phyloP scores from a whole-genome alignment of 805 yeast genomes.

The Starmerella gropengiesseri region DNA sequence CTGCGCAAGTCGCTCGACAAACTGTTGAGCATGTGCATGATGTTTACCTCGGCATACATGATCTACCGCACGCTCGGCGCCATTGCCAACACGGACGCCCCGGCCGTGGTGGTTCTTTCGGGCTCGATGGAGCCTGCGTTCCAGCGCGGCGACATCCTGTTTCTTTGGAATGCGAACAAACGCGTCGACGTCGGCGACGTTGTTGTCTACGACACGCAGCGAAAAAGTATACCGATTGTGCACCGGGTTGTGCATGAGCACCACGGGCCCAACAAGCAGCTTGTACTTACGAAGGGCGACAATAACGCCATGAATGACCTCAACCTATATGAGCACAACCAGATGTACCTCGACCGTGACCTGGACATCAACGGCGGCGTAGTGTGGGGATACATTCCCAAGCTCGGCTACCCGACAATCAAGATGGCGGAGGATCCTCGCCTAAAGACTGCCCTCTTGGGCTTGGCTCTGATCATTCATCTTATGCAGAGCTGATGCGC shows the following conservation, averaged over 20 bases:
- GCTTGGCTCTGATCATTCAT: slow-evolving; percentile 59
- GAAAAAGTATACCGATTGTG: slow-evolving; percentile 84
- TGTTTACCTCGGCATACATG: slow-evolving; percentile 79
- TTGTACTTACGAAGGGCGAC: slow-evolving; percentile 87
- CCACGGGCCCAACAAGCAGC: slow-evolving; percentile 42
- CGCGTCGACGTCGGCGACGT: slow-evolving; percentile 73
- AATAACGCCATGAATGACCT: slow-evolving; percentile 88
- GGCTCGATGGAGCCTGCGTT: slow-evolving; percentile 99
- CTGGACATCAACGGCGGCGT: slow-evolving; percentile 69
- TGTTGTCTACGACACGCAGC: slow-evolving; percentile 79
- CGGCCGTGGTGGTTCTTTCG: slow-evolving; percentile 90
- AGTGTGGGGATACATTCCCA: slow-evolving; percentile 86
- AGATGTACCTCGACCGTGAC: slow-evolving; percentile 63
- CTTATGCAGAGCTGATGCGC: slow-evolving; percentile 45
- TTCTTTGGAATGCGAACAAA: slow-evolving; percentile 76
- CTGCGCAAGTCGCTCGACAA: slow-evolving; percentile 34
- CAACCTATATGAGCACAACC: slow-evolving; percentile 66
- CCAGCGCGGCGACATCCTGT: slow-evolving; percentile 90
- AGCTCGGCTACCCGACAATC: slow-evolving; percentile 82
- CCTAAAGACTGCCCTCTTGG: slow-evolving; percentile 69
- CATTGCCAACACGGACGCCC: slow-evolving; percentile 73
- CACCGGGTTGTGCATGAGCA: slow-evolving; percentile 90
- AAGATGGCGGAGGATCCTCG: slow-evolving; percentile 79
- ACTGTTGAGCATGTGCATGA: slow-evolving; percentile 61
- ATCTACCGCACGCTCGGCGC: slow-evolving; percentile 78